Evolutionary conservation across 208 protist species (phyloP).

Genomic region (Acanthamoeba lenticulata): DNA sequence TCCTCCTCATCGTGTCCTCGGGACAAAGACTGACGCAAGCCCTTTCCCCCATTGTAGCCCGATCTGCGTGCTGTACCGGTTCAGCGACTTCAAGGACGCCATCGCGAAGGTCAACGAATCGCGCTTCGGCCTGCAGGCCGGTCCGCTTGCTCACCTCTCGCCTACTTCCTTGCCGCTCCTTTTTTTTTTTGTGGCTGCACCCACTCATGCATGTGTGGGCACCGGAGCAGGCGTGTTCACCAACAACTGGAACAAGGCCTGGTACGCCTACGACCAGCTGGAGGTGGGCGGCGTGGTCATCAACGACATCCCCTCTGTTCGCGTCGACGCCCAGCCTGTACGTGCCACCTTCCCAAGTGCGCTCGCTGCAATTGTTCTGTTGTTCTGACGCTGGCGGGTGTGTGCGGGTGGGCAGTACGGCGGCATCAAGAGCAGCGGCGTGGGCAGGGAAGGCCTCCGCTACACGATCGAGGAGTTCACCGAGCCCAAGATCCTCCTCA

Average conservation of each 20-base stretch:
- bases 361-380: background rate
- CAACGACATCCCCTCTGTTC: conserved; percentile 77
- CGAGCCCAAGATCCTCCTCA: conserved; percentile 58
- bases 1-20: background rate
- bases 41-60: background rate
- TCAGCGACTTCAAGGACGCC: conserved; percentile 67
- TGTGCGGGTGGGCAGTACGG: conserved; percentile 71
- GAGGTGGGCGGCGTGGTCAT: conserved; percentile 81
- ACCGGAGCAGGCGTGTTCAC: conserved; percentile 22
- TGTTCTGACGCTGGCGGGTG: background rate
- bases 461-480: conserved; percentile 76
- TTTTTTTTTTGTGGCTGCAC: background rate
- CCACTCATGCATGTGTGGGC: background rate
- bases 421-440: conserved; percentile 79
- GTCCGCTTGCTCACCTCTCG: conserved; percentile 72
- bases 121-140: conserved; percentile 82
- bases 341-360: background rate
- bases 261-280: conserved; percentile 76
- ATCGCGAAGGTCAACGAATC: conserved; percentile 47
- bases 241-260: conserved; percentile 32
- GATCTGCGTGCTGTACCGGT: conserved; percentile 52
- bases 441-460: conserved; percentile 80
- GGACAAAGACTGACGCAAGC: too few relatives aligned
- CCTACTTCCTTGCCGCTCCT: background rate
- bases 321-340: conserved; percentile 55